These are phyloP conservation scores for Boeremia lycopersici DNA, from an alignment of 2,329 filamentous ascomycete species.

Conservation along the genomic window DNA sequence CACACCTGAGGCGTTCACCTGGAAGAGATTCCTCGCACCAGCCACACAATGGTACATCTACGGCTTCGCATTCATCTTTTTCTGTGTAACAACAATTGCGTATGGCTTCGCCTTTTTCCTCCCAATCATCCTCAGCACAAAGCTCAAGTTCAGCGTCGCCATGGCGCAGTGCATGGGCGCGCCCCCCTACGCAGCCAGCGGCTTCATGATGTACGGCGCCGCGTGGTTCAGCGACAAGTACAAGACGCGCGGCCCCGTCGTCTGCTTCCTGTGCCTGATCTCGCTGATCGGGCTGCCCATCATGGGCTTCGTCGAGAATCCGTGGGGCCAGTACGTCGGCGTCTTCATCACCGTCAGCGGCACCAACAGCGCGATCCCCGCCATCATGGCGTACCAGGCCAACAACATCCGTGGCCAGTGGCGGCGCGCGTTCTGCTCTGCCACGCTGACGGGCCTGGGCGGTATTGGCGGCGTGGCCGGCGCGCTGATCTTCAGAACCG, in stretches of 20 bases:
- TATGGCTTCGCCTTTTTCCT: conserved; percentile 33
- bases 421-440: conserved; percentile 31
- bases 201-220: conserved; percentile 33
- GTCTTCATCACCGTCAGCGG: conserved; percentile 31
- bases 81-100: conserved; percentile 28
- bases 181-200: conserved; percentile 34
- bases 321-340: conserved; percentile 31
- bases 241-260: conserved; percentile 29
- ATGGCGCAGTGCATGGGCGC: conserved; percentile 34
- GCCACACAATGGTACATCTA: conserved; percentile 35
- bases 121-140: conserved; percentile 30
- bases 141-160: conserved; percentile 31
- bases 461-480: conserved; percentile 31
- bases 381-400: conserved; percentile 33
- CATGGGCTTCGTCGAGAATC: conserved; percentile 32
- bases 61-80: conserved; percentile 27
- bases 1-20: conserved; percentile 24
- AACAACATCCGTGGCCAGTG: conserved; percentile 32
- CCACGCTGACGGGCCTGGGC: conserved; percentile 26
- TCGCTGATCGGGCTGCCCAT: conserved; percentile 33
- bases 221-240: conserved; percentile 35
- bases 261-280: conserved; percentile 28
- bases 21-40: conserved; percentile 29
- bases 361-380: conserved; percentile 27
- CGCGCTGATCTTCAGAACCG: conserved; percentile 30